Evolutionary conservation across 1,284 basidiomycete species (phyloP).

Genomic region (Apiotrichum montevideense): DNA sequence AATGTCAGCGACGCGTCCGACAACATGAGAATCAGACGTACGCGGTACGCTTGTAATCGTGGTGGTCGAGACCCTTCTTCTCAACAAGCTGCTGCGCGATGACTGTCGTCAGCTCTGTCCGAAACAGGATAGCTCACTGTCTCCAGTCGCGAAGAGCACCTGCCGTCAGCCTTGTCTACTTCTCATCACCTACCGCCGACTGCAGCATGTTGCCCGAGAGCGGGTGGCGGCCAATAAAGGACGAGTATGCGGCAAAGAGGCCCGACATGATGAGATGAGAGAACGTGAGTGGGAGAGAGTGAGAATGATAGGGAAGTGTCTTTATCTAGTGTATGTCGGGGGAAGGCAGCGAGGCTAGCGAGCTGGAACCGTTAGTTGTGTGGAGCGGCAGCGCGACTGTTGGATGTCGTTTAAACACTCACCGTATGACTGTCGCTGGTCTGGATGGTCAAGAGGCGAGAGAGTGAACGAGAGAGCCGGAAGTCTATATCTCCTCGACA

Average conservation of each 20-base stretch:
- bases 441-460: no score
- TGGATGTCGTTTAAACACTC: no score
- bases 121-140: slow-evolving; percentile 24
- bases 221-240: slow-evolving; percentile 36
- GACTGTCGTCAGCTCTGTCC: slow-evolving; percentile 19
- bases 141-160: slow-evolving; percentile 50
- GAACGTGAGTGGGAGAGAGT: no score
- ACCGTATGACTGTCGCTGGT: no score
- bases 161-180: slow-evolving; percentile 7
- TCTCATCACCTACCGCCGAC: slow-evolving; percentile 34
- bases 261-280: slow-evolving; percentile 31
- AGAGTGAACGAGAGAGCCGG: no score
- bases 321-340: no score
- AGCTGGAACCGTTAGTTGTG: no score
- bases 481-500: no score
- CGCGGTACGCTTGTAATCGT: slow-evolving; percentile 47
- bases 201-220: slow-evolving; percentile 41
- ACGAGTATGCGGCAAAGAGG: slow-evolving; percentile 35
- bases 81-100: slow-evolving; percentile 52
- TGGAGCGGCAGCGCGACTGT: no score
- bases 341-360: no score
- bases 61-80: slow-evolving; percentile 44
- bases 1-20: no score
- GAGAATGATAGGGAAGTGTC: no score
- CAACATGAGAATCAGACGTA: slow-evolving; percentile 19